phyloP scores from a whole-genome alignment of 139 green algal species.

The Micractinium conductrix region DNA sequence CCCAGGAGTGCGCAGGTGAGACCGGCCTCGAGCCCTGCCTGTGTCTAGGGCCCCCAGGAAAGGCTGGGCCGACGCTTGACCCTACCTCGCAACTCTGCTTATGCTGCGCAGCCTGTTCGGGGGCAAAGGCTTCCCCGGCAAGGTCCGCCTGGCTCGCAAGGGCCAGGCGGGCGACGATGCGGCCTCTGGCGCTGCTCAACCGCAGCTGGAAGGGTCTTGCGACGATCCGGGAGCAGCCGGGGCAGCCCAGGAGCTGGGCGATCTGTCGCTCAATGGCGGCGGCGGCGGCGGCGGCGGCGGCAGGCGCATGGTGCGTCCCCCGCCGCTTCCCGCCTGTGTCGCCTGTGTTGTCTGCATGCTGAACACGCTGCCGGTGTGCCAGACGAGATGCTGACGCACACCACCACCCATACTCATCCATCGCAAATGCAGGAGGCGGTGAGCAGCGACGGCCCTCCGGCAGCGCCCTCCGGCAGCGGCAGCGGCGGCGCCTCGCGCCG shows the following conservation, averaged over 20 bases:
- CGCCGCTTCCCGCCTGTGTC: neutral
- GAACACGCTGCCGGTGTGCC: neutral
- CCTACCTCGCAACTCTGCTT: neutral
- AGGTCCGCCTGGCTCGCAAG: slow-evolving; percentile 27
- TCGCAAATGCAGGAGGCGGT: slow-evolving; percentile 22
- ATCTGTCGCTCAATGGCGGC: neutral
- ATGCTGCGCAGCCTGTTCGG: slow-evolving; percentile 26
- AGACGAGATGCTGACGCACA: neutral
- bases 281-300: neutral
- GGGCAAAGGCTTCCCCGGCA: slow-evolving; percentile 29
- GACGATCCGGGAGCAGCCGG: neutral
- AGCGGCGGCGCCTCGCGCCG: slow-evolving; percentile 5
- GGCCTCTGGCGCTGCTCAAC: neutral
- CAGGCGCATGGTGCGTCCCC: slow-evolving; percentile 14
- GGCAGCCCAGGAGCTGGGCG: neutral
- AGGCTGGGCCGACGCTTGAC: neutral
- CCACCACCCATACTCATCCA: neutral
- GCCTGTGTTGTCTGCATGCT: neutral
- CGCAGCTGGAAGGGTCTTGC: neutral
- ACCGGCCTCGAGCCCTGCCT: no score
- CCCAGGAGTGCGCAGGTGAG: slow-evolving; percentile 19
- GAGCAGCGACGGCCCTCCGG: slow-evolving; percentile 12
- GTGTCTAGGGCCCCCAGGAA: no score
- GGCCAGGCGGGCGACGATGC: neutral
- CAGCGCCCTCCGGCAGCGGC: neutral